These are phyloP conservation scores for Linanthus parryae DNA, from an alignment of 148 eudicot species.

Conservation along the genomic window DNA sequence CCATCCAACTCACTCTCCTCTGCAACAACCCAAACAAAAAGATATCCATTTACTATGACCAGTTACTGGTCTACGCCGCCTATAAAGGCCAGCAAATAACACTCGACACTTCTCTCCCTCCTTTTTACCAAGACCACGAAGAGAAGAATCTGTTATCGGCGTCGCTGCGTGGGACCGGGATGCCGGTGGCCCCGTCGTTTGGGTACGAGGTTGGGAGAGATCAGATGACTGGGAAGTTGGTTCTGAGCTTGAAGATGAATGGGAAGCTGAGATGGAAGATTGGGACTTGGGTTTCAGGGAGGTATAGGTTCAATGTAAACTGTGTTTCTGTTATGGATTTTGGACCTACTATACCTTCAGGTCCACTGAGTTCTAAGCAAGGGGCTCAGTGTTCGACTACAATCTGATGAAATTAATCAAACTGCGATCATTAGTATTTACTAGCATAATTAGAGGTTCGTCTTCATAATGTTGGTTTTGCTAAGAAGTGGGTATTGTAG, in stretches of 20 bases:
- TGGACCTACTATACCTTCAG: constrained; percentile 39
- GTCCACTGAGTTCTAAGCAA: constrained; percentile 39
- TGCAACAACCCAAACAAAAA: constrained; percentile 67
- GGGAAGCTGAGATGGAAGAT: constrained; percentile 78
- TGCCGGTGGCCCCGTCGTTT: constrained; percentile 59
- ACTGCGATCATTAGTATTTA: no score
- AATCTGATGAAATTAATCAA: constrained; percentile 24
- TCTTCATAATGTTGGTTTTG: no score
- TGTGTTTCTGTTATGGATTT: constrained; percentile 61
- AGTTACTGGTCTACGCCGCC: constrained; percentile 49
- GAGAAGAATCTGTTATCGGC: constrained; percentile 53
- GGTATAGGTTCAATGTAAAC: constrained; percentile 52
- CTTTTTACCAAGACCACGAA: constrained; percentile 71
- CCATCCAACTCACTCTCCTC: constrained; percentile 59
- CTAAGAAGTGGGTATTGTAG: no score
- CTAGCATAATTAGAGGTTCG: no score
- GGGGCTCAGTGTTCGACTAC: constrained; percentile 73
- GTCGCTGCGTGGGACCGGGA: constrained; percentile 39
- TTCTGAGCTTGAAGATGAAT: constrained; percentile 38
- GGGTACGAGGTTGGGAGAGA: constrained; percentile 66
- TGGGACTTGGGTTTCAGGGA: constrained; percentile 82
- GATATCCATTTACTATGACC: constrained; percentile 73
- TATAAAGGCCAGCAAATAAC: constrained; percentile 79
- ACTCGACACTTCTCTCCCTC: constrained; percentile 36
- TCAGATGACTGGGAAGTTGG: constrained; percentile 45